Evolutionary conservation across 257 asterid genomes (phyloP).

Genomic region (Cruciata laevipes): DNA sequence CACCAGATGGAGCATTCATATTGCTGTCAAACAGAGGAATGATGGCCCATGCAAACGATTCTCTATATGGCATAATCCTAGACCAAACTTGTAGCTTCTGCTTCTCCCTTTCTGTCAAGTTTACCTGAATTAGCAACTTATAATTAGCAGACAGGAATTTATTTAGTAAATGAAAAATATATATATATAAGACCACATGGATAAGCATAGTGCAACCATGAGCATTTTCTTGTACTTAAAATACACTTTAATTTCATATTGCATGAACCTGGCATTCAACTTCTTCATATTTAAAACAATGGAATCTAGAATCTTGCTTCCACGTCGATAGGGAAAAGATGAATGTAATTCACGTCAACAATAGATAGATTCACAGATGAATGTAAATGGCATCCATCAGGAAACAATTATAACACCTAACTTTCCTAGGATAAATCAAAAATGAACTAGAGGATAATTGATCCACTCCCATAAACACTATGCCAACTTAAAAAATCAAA

Average conservation of each 20-base stretch:
- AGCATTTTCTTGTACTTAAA: neutral
- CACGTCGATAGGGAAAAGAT: neutral
- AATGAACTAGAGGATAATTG: neutral
- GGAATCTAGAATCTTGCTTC: neutral
- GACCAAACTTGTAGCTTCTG: slow-evolving; percentile 99
- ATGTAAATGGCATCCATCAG: neutral
- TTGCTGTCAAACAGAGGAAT: slow-evolving; percentile 94
- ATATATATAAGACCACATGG: neutral
- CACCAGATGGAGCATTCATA: slow-evolving; percentile 63
- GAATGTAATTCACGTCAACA: too few species aligned
- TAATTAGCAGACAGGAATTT: slow-evolving; percentile 9
- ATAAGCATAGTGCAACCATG: neutral
- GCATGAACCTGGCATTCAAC: neutral
- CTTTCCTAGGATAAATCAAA: neutral
- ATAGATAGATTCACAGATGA: neutral
- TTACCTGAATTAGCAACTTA: slow-evolving; percentile 45
- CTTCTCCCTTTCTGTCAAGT: slow-evolving; percentile 90
- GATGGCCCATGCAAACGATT: slow-evolving; percentile 96
- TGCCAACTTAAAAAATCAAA: neutral
- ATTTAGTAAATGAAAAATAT: neutral
- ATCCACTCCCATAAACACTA: neutral
- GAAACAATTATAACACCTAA: neutral
- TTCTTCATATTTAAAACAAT: neutral
- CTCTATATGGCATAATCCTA: slow-evolving; percentile 90
- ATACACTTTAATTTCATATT: neutral